Evolutionary conservation across 306 rosid species (phyloP).

Genomic region (Pyrus betulifolia): DNA sequence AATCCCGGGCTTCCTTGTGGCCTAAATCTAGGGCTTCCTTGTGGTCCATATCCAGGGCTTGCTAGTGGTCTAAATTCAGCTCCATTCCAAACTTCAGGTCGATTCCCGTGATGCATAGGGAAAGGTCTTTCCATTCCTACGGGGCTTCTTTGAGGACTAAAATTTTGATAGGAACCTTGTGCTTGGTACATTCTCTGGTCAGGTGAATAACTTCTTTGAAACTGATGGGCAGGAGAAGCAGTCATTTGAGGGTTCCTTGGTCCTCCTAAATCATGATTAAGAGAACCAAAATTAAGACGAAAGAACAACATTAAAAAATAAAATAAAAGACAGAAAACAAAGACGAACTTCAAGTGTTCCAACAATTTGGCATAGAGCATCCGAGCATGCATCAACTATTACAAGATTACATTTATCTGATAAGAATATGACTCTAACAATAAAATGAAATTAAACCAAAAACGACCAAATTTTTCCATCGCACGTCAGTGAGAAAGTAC

Average conservation of each 20-base stretch:
- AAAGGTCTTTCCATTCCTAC: constrained; percentile 17
- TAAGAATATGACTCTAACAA: not conserved
- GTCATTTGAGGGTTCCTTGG: constrained; percentile 36
- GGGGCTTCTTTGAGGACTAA: constrained; percentile 28
- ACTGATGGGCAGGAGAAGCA: constrained; percentile 34
- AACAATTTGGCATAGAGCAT: not conserved
- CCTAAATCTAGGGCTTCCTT: constrained; percentile 7
- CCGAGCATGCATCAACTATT: not conserved
- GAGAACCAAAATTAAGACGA: constrained; percentile 8
- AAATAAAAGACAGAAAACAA: not conserved
- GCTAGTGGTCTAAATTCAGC: constrained; percentile 31
- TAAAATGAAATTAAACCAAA: not conserved
- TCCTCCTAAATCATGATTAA: constrained; percentile 35
- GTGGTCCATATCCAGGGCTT: constrained; percentile 34
- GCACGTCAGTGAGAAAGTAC: not conserved
- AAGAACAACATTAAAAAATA: constrained; percentile 1
- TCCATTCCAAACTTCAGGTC: constrained; percentile 36
- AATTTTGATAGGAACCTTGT: constrained; percentile 17
- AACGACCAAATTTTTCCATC: not conserved
- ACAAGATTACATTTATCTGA: not conserved
- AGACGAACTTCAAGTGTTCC: not conserved
- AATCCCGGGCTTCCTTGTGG: not conserved
- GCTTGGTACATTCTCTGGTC: constrained; percentile 29
- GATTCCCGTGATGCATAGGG: constrained; percentile 14
- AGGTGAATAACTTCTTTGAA: constrained; percentile 22